Conservation (phyloP, 345 rosid genomes). For the Turritis glabra region DNA sequence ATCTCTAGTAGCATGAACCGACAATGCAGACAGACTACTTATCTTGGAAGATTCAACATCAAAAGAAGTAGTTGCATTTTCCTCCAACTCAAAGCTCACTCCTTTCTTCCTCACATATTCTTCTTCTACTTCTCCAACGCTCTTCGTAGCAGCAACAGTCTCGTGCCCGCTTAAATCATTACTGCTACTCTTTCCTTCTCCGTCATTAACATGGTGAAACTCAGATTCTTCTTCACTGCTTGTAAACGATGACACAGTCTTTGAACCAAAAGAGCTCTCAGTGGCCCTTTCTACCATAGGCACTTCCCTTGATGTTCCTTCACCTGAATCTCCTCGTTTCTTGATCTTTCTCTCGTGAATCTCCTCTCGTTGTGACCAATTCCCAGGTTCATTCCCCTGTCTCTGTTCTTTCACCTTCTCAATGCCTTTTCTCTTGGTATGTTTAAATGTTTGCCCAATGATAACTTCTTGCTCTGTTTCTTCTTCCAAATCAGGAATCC, state of each 20-base stretch:
- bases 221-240: constrained; percentile 36
- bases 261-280: constrained; percentile 40
- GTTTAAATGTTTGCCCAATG: constrained; percentile 41
- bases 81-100: constrained; percentile 81
- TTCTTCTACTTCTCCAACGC: constrained; percentile 47
- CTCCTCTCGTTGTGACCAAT: constrained; percentile 26
- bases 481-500: constrained; percentile 96
- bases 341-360: constrained; percentile 35
- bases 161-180: constrained; percentile 51
- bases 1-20: constrained; percentile 77
- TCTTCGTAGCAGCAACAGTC: constrained; percentile 43
- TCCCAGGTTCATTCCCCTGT: neutral
- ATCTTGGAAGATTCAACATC: constrained; percentile 54
- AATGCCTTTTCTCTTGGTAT: constrained; percentile 38
- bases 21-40: constrained; percentile 64
- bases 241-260: constrained; percentile 32
- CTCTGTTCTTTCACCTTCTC: constrained; percentile 26
- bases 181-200: constrained; percentile 33
- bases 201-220: constrained; percentile 27
- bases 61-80: constrained; percentile 44
- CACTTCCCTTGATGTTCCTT: constrained; percentile 56
- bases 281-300: constrained; percentile 32
- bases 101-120: constrained; percentile 56
- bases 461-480: constrained; percentile 68
- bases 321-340: constrained; percentile 51